phyloP scores from a whole-genome alignment of 768 basidiomycete species.

The Gelatoporia subvermispora region DNA sequence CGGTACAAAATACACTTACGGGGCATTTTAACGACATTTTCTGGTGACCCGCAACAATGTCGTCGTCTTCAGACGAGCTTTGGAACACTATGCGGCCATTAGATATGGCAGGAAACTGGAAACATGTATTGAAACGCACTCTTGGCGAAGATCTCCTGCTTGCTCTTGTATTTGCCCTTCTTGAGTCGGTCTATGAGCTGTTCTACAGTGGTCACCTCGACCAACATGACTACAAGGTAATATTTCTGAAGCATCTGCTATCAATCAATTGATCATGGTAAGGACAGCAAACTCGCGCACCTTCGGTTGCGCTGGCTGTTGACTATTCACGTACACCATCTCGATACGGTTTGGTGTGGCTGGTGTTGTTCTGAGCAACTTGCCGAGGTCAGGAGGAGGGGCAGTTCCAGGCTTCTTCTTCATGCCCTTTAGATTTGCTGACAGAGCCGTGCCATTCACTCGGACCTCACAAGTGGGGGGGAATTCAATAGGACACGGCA shows the following conservation, averaged over 20 bases:
- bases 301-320: constrained; percentile 70
- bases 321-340: constrained; percentile 88
- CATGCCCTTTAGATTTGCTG: constrained; percentile 80
- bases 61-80: constrained; percentile 63
- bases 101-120: no score
- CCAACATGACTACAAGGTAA: constrained; percentile 79
- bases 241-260: constrained; percentile 74
- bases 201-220: constrained; percentile 69
- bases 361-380: constrained; percentile 36
- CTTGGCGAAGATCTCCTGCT: constrained; percentile 57
- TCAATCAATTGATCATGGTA: constrained; percentile 1
- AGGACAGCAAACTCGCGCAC: constrained; percentile 32
- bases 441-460: constrained; percentile 65
- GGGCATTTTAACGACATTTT: constrained; percentile 94
- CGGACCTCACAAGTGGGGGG: constrained; percentile 89
- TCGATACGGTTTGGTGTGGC: constrained; percentile 65
- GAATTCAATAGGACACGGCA: constrained; percentile 81
- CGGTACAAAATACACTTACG: constrained; percentile 41
- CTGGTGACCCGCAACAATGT: constrained; percentile 85
- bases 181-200: constrained; percentile 66
- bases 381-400: constrained; percentile 74
- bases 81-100: no score
- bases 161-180: constrained; percentile 59
- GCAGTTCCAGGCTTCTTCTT: constrained; percentile 96
- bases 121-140: constrained; percentile 43